Base-by-base conservation (phyloP, 148 eudicot genomes). In the Chenopodium quinoa region DNA sequence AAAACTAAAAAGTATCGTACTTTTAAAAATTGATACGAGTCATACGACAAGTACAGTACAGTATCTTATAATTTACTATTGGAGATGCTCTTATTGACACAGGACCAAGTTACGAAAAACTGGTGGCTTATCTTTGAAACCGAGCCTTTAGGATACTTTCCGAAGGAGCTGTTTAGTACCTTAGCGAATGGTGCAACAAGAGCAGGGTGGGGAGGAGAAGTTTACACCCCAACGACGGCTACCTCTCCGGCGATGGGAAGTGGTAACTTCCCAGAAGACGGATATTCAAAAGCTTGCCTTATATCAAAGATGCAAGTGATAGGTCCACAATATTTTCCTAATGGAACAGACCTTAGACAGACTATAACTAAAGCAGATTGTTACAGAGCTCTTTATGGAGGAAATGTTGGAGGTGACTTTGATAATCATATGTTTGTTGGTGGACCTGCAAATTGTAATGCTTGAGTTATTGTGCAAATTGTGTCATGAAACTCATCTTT, bases 151-250 rank as follows among this genome's bases (percentile, higher is more conserved):
- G 82, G 85, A 27, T 83, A 83, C 25, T 79, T 82, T 82, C 85
- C 82, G 2, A 32, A 22, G 16, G 79, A 56, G 48, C 40, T 79
- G 11, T 74, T 83, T 31, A 75, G 20, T 25, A 74, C 75, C 34
- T 44, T 79, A 56, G 7, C 4, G 1, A n/a, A 29, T 1, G 82
- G 70, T 11, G 79, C 82, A 8, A 58, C 71, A 40, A 56, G 82
- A 44, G 82, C 63, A 0, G 85, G 79, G 11, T 83, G 82, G 85
- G 85, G 82, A 17, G 82, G 82, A 32, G 85, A 79, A 67, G 34
- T 75, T 1, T 23, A 13, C 34, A 75, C 64, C 76, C 79, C 86
- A 44, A 2, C 54, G 8, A 2, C 25, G 25, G 71, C 8, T 19
- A 7, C 14, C 3, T n/a, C 52, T 10, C 85, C 76, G 0, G 50